Evolutionary conservation across 768 basidiomycete genomes (phyloP).

Genomic region (Trametes cubensis): DNA sequence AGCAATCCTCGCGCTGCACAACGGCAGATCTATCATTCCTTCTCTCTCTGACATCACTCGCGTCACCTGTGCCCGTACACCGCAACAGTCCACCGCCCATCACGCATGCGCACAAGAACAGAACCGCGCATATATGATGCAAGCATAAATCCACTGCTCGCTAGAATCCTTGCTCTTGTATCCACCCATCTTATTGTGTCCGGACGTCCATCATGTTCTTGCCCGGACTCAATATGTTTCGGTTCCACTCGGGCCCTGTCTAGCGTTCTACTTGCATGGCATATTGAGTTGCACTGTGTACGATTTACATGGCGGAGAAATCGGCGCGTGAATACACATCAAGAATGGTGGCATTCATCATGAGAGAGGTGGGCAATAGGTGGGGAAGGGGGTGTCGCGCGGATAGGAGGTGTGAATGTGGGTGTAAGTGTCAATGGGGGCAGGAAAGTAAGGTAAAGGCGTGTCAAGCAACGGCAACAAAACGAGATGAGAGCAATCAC

Average conservation of each 20-base stretch:
- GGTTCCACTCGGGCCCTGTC: too few relatives aligned
- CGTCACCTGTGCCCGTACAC: neutral
- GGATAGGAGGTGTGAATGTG: neutral
- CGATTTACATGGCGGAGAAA: constrained; percentile 13
- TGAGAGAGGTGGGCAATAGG: neutral
- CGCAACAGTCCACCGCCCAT: neutral
- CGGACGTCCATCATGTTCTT: neutral
- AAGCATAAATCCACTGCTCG: neutral
- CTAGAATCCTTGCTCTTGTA: neutral
- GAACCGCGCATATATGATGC: too few relatives aligned
- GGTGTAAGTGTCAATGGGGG: neutral
- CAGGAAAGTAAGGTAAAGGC: neutral
- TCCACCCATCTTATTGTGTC: neutral
- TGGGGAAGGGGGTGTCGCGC: constrained; percentile 19
- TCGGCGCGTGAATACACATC: constrained; percentile 11
- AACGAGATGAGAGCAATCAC: neutral
- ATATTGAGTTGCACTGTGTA: constrained; percentile 13
- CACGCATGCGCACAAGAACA: neutral
- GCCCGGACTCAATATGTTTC: neutral
- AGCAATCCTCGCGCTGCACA: neutral
- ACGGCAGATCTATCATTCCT: constrained; percentile 4
- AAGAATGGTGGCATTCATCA: neutral
- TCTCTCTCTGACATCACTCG: constrained; percentile 5
- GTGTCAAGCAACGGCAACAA: constrained; percentile 1
- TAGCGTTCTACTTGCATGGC: neutral